These are phyloP conservation scores for Pseudozyma sp. DNA, from an alignment of 1,284 basidiomycete genomes.

Conservation along the genomic window DNA sequence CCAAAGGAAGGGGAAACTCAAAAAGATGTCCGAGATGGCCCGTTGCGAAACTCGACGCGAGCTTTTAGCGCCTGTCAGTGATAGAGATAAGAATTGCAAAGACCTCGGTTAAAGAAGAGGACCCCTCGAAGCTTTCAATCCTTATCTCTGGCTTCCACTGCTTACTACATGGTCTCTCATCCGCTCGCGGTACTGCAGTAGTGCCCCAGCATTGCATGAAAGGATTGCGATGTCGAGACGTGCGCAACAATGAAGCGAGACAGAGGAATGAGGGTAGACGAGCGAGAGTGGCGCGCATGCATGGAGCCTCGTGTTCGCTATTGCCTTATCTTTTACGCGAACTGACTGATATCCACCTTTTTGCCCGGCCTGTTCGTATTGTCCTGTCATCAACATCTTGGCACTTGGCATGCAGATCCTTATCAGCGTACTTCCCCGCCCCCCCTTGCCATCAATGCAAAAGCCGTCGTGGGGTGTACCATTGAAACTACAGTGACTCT, in stretches of 20 bases:
- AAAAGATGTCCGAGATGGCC: background rate
- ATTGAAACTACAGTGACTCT: no score
- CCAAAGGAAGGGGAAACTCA: background rate
- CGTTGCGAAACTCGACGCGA: background rate
- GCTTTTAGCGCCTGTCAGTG: slow-evolving; percentile 1
- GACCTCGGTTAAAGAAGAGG: no score
- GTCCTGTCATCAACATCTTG: background rate
- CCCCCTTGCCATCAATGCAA: background rate
- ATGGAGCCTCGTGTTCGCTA: no score
- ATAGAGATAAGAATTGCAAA: background rate
- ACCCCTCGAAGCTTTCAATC: no score
- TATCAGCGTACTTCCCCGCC: slow-evolving; percentile 8
- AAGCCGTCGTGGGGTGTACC: background rate
- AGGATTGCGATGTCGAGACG: no score
- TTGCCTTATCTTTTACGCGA: no score
- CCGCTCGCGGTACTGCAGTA: no score
- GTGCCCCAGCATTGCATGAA: no score
- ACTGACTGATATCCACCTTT: background rate
- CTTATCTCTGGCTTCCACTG: background rate
- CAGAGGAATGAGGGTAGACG: background rate
- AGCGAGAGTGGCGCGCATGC: background rate
- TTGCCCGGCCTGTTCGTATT: background rate
- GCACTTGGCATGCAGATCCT: slow-evolving; percentile 3
- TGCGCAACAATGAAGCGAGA: no score
- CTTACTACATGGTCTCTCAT: background rate